A percentile compares a stretch with the other conserved stretches of the same genome.
Conservation (phyloP, 1,139 yeast species). For the Magnusiomyces ingens region DNA sequence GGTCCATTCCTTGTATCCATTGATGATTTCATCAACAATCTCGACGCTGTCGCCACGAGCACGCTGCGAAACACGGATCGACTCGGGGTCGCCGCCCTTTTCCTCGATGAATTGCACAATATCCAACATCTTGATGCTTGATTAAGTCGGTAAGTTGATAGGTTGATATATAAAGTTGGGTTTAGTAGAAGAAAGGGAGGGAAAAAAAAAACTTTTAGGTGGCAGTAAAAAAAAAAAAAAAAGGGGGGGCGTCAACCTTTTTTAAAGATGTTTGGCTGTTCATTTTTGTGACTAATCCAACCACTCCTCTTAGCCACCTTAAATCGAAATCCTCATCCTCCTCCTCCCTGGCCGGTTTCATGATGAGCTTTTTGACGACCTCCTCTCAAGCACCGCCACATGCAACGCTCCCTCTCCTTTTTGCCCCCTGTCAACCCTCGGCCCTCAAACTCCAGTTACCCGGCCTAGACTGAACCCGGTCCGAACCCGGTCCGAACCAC, state of each 20-base stretch:
- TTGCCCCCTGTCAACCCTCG: no score
- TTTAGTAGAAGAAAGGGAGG: background rate
- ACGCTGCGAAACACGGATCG: constrained; percentile 77
- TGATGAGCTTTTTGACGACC: no score
- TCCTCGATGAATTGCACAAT: constrained; percentile 86
- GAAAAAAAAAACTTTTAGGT: background rate
- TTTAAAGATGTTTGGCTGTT: background rate
- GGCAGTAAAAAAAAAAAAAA: background rate
- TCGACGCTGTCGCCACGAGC: constrained; percentile 95
- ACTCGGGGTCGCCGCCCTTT: constrained; percentile 93
- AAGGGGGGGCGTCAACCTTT: background rate
- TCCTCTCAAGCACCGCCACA: no score
- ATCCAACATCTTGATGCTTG: constrained; percentile 62
- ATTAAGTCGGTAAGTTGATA: background rate
- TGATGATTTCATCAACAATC: constrained; percentile 88
- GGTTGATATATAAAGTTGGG: no score
- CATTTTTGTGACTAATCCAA: background rate
- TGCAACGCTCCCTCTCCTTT: no score
- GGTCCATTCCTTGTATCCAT: constrained; percentile 89
- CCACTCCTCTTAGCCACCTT: no score
- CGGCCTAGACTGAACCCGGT: no score
- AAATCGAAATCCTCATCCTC: no score
- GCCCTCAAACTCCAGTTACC: no score
- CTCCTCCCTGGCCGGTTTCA: no score
- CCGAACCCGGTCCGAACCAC: background rate